Percentiles rank a stretch among this genome's conserved stretches.
Conservation (phyloP, 164 flowering plant species). For the Tetrastigma voinierianum region DNA sequence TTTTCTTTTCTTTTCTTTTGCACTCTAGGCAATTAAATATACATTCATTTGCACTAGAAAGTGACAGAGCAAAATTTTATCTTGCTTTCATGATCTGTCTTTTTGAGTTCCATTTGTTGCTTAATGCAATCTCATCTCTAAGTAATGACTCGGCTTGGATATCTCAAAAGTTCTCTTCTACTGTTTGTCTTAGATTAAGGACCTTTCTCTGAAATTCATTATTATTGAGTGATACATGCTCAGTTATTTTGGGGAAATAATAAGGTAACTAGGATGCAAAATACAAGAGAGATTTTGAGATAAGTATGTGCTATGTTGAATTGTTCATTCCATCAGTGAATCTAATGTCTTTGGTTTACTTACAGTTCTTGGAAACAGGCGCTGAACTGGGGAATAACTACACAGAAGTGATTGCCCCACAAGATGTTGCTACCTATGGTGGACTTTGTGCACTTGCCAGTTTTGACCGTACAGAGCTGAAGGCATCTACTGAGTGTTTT, state of each 20-base stretch:
- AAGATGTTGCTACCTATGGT: constrained; percentile 99
- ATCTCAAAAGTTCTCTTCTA: background rate
- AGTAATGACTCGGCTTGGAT: background rate
- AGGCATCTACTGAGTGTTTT: constrained; percentile 43
- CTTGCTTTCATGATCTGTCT: too few relatives aligned
- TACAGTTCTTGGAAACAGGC: constrained; percentile 87
- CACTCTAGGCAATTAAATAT: too few relatives aligned
- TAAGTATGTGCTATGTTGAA: too few relatives aligned
- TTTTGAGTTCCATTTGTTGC: background rate
- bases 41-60: too few relatives aligned
- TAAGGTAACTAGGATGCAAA: background rate
- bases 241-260: too few relatives aligned
- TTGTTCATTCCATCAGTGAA: background rate
- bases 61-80: too few relatives aligned
- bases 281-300: background rate
- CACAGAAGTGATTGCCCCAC: constrained; percentile 92
- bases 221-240: background rate
- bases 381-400: constrained; percentile 80
- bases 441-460: constrained; percentile 98
- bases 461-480: constrained; percentile 89
- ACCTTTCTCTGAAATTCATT: background rate
- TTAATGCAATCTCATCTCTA: background rate
- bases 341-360: background rate
- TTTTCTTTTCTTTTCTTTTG: too few relatives aligned
- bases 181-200: background rate